These are phyloP conservation scores for Pulchroboletus neoregius DNA, from an alignment of 1,284 basidiomycete species.

Conservation along the genomic window DNA sequence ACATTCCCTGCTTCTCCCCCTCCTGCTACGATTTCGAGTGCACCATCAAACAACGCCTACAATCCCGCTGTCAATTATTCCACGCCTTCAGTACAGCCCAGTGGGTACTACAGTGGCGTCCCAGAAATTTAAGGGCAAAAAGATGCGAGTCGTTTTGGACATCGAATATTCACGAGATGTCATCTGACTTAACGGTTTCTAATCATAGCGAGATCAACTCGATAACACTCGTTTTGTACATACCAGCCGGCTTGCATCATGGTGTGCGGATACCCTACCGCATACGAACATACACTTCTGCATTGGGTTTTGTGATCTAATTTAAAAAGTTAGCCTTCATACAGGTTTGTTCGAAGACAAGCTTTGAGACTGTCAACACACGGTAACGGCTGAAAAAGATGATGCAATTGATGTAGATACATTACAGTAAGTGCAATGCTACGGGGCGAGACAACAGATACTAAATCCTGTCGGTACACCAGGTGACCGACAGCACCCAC, in stretches of 20 bases:
- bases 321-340: too few relatives aligned
- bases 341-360: neutral
- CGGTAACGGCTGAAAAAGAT: too few relatives aligned
- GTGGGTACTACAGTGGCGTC: slow-evolving; percentile 25
- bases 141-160: neutral
- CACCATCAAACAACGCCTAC: slow-evolving; percentile 10
- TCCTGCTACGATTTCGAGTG: slow-evolving; percentile 14
- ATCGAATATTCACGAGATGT: neutral
- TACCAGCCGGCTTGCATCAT: neutral
- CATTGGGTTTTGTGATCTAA: neutral
- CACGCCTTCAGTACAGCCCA: slow-evolving; percentile 9
- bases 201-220: neutral
- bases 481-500: slow-evolving; percentile 60
- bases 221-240: slow-evolving; percentile 4
- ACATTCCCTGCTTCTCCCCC: slow-evolving; percentile 30
- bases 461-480: slow-evolving; percentile 48
- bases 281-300: too few relatives aligned
- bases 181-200: neutral
- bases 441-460: too few relatives aligned
- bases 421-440: neutral
- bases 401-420: too few relatives aligned
- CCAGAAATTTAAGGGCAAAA: slow-evolving; percentile 27
- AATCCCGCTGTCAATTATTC: slow-evolving; percentile 18
- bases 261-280: neutral
- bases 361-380: too few relatives aligned